Evolutionary conservation across 2,329 filamentous ascomycete species (phyloP).

Genomic region (Fusarium sp.): DNA sequence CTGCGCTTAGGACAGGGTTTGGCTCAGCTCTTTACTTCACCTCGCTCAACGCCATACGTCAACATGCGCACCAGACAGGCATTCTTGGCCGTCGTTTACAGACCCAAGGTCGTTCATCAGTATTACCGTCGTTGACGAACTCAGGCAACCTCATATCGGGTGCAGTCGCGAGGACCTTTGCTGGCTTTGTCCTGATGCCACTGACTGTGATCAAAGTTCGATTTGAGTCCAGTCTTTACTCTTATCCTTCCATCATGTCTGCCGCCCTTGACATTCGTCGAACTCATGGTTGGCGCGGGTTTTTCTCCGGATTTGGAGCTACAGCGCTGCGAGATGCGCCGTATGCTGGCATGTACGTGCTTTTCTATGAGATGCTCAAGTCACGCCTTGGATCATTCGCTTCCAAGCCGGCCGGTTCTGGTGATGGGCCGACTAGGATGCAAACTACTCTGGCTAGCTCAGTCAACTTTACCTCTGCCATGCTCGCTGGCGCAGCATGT

Average conservation of each 20-base stretch:
- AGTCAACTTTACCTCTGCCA: conserved; percentile 88
- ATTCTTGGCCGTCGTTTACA: conserved; percentile 42
- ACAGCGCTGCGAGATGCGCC: conserved; percentile 95
- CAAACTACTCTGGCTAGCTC: conserved; percentile 60
- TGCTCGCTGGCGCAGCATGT: conserved; percentile 82
- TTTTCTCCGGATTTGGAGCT: conserved; percentile 94
- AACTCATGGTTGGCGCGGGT: conserved; percentile 80
- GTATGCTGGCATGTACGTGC: conserved; percentile 93
- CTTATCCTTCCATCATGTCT: conserved; percentile 79
- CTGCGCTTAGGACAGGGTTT: conserved; percentile 91
- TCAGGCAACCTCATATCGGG: conserved; percentile 88
- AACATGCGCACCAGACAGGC: conserved; percentile 61
- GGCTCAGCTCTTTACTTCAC: conserved; percentile 96
- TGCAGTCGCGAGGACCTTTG: conserved; percentile 83
- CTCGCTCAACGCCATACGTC: conserved; percentile 84
- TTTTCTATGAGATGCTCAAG: conserved; percentile 92
- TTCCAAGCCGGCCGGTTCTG: conserved; percentile 25
- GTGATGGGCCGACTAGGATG: conserved; percentile 46
- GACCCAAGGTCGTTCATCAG: conserved; percentile 66
- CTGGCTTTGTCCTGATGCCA: conserved; percentile 93
- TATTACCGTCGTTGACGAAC: conserved; percentile 84
- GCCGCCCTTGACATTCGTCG: conserved; percentile 81
- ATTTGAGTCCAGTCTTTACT: conserved; percentile 89
- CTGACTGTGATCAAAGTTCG: conserved; percentile 97
- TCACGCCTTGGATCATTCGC: conserved; percentile 61